Conservation (phyloP, 768 basidiomycete species). For the Rhodotorula diobovata region DNA sequence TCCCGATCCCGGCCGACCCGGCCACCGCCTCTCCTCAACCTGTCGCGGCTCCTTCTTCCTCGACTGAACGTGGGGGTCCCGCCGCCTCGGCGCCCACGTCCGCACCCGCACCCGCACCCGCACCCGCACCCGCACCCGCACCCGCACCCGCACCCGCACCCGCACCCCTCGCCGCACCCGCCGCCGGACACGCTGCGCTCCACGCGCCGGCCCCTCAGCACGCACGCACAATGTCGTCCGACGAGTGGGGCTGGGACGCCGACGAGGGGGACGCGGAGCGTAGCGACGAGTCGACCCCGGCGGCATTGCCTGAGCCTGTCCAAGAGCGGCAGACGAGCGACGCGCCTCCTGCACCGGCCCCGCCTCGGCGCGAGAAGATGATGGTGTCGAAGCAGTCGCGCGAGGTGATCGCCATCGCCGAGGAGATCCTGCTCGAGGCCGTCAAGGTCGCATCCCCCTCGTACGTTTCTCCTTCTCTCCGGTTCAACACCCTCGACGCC, state of each 20-base stretch:
- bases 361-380: constrained; percentile 19
- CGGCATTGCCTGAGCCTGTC: neutral
- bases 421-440: constrained; percentile 37
- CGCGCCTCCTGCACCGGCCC: neutral
- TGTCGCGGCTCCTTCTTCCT: neutral
- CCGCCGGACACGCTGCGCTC: no score
- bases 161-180: no score
- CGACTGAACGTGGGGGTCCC: neutral
- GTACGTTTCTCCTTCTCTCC: constrained; percentile 15
- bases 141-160: no score
- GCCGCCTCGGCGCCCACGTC: neutral
- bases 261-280: neutral
- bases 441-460: constrained; percentile 23
- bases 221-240: neutral
- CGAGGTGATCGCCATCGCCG: constrained; percentile 28
- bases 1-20: neutral
- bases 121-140: no score
- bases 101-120: no score
- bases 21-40: neutral
- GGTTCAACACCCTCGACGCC: fast-evolving
- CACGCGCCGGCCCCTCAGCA: neutral
- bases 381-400: constrained; percentile 34
- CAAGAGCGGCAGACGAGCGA: neutral
- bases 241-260: constrained; percentile 27
- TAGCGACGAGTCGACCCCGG: neutral